Percentiles rank a stretch among this genome's conserved stretches.
These are phyloP conservation scores for Pseudogymnoascus sp. DNA, from an alignment of 2,329 filamentous ascomycete genomes.

Conservation along the genomic window DNA sequence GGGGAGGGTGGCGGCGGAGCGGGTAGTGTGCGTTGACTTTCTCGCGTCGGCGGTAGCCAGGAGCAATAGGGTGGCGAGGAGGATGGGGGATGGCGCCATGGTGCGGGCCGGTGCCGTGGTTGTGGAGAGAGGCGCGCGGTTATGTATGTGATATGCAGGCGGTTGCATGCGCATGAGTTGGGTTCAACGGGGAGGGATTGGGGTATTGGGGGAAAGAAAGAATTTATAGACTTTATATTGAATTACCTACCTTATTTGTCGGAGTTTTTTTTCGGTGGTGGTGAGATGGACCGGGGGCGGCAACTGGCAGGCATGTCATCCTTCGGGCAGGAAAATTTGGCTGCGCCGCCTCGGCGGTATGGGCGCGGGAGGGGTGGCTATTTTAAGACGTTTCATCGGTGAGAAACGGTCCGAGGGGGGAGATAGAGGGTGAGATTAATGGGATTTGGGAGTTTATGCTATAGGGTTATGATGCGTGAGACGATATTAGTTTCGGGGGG, in stretches of 20 bases:
- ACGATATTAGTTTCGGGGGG: not conserved
- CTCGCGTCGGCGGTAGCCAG: conserved; percentile 32
- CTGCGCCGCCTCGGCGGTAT: not conserved
- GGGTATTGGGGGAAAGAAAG: not conserved
- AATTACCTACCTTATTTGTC: not conserved
- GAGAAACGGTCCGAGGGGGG: not conserved
- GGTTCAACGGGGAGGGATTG: not conserved
- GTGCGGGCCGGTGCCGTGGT: conserved; percentile 26
- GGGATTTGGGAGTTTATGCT: not conserved
- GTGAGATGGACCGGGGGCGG: not conserved
- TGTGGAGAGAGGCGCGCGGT: conserved; percentile 31
- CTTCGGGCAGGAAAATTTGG: not conserved
- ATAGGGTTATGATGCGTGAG: not conserved
- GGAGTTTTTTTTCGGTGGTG: not conserved
- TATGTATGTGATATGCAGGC: conserved; percentile 22
- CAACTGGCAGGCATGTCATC: not conserved
- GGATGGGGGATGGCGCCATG: conserved; percentile 31
- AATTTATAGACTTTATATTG: not conserved
- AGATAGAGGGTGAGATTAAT: not conserved
- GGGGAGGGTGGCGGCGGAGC: conserved; percentile 34
- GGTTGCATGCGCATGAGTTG: not conserved
- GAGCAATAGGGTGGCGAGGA: conserved; percentile 32
- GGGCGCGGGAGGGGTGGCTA: not conserved
- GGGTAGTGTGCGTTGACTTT: conserved; percentile 27
- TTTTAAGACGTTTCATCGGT: not conserved